Conservation (phyloP, 306 rosid genomes). For the Quillaja saponaria region DNA sequence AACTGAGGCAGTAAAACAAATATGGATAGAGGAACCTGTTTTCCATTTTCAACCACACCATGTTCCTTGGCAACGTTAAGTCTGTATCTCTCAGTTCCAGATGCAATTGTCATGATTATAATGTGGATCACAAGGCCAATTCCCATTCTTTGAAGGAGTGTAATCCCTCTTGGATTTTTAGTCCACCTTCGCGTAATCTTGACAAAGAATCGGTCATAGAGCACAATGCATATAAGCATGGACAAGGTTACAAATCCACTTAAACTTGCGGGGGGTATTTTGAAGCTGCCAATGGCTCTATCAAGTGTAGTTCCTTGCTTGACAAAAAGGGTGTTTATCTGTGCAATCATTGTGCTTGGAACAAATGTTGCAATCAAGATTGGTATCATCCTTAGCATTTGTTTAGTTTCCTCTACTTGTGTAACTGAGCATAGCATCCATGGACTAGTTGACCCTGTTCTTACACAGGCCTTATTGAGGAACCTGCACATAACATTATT, state of each 20-base stretch:
- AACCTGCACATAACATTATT: constrained; percentile 48
- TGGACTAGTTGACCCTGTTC: constrained; percentile 40
- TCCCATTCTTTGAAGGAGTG: constrained; percentile 78
- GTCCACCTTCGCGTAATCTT: constrained; percentile 46
- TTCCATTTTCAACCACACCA: constrained; percentile 29
- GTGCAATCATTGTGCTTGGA: constrained; percentile 56
- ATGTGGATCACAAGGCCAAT: constrained; percentile 59
- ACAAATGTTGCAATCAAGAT: constrained; percentile 53
- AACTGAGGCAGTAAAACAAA: constrained; percentile 80
- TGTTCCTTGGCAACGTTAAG: constrained; percentile 49
- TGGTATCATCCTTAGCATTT: constrained; percentile 76
- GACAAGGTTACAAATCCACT: constrained; percentile 49
- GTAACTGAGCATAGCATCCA: constrained; percentile 74
- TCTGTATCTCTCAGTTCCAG: constrained; percentile 54
- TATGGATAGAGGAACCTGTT: constrained; percentile 57
- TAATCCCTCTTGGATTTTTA: constrained; percentile 77
- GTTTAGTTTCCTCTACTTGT: constrained; percentile 90
- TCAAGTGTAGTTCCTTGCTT: constrained; percentile 67
- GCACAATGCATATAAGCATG: constrained; percentile 56
- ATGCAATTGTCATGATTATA: constrained; percentile 49
- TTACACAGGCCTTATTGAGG: constrained; percentile 68
- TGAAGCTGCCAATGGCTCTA: constrained; percentile 55
- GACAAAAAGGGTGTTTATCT: constrained; percentile 54
- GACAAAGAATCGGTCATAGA: constrained; percentile 68
- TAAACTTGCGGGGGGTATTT: constrained; percentile 65